These are phyloP conservation scores for Jimgerdemannia flammicorona DNA, from an alignment of 192 early-diverging fungal species.

Conservation along the genomic window DNA sequence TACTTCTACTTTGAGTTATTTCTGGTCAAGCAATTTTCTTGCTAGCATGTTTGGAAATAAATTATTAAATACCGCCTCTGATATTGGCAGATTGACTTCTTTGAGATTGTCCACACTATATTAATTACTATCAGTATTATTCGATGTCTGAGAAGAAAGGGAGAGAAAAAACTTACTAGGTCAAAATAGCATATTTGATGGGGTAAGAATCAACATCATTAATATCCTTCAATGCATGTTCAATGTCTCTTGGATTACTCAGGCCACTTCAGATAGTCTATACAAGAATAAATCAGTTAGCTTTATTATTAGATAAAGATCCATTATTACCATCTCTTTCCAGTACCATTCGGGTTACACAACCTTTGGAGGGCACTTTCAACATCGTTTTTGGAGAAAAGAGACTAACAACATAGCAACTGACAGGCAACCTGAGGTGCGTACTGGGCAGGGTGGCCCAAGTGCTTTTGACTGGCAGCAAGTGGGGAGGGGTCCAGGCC, in stretches of 20 bases:
- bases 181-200: constrained; percentile 4
- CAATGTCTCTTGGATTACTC: not conserved
- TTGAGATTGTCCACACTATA: constrained; percentile 15
- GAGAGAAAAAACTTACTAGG: constrained; percentile 7
- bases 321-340: too few species aligned
- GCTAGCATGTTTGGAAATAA: constrained; percentile 18
- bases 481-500: too few species aligned
- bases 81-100: constrained; percentile 13
- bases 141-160: not conserved
- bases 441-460: too few species aligned
- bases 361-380: too few species aligned
- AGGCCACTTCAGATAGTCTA: constrained; percentile 8
- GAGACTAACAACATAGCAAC: too few species aligned
- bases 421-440: too few species aligned
- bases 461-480: too few species aligned
- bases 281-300: not conserved
- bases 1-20: constrained; percentile 18
- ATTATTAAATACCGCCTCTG: constrained; percentile 16
- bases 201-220: not conserved
- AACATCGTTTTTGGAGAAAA: too few species aligned
- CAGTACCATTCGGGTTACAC: too few species aligned
- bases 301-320: too few species aligned
- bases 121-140: not conserved
- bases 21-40: constrained; percentile 14
- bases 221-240: constrained; percentile 3